phyloP scores from a whole-genome alignment of 441 rosid species.

The Gossypium aridum region DNA sequence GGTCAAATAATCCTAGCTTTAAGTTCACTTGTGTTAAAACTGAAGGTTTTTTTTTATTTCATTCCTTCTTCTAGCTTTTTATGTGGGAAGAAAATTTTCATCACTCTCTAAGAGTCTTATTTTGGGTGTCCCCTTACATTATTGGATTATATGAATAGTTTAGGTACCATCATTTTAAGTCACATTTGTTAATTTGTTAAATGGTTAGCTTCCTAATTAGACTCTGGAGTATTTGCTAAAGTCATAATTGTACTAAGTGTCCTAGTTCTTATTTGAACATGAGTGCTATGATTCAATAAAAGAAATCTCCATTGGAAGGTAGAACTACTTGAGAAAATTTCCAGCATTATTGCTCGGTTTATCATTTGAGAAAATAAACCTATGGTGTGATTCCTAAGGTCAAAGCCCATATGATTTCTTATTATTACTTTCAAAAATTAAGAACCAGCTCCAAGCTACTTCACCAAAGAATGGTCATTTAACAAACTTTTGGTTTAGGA shows the following conservation, averaged over 20 bases:
- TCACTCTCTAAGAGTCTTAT: not conserved
- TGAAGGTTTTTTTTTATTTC: not conserved
- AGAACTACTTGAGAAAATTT: not conserved
- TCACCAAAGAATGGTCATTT: too few species aligned
- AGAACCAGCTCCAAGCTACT: too few species aligned
- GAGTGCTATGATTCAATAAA: not conserved
- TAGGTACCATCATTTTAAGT: not conserved
- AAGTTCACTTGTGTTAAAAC: not conserved
- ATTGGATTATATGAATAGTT: not conserved
- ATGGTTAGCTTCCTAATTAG: not conserved
- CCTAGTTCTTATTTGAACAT: not conserved
- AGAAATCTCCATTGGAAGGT: not conserved
- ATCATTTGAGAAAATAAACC: not conserved
- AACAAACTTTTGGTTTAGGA: too few species aligned
- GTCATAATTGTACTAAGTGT: not conserved
- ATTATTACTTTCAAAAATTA: too few species aligned
- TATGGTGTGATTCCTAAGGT: not conserved
- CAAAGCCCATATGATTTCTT: too few species aligned
- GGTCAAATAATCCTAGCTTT: not conserved
- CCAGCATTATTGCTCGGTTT: not conserved
- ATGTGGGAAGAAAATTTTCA: not conserved
- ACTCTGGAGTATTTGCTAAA: not conserved
- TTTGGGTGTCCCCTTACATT: not conserved
- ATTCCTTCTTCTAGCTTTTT: not conserved
- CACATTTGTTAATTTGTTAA: not conserved